Evolutionary conservation across 495 filamentous ascomycete genomes (phyloP), one percentile per base, ranked within the genome.

Genomic region (Aspergillus campestris): DNA sequence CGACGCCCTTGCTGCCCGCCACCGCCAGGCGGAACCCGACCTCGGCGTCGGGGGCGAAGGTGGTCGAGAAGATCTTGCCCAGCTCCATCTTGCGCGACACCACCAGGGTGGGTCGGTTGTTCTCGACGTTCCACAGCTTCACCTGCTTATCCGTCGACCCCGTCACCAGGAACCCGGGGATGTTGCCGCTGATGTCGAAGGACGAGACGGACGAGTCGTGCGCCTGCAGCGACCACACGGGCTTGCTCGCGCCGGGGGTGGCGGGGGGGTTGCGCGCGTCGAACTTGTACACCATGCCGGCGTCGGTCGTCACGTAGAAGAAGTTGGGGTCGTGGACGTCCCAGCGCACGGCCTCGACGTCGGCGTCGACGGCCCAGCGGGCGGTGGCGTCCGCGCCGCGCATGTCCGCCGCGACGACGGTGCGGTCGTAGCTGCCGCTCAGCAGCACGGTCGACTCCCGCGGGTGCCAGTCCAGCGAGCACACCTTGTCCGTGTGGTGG

Each of bases 261-360:
- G 81, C 60, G 31, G 87, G 82, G n/a, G 73, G 59, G 13, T 78
- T 79, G 7, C 92, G 81, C 14, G 78, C 72, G 57, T 99, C 92
- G 60, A 87, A 86, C 58, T 84, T 84, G 67, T 96, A 89, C 34
- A 99, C 75, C 40, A 89, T 75, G 8, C 92, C 92, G 47, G 77
- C 85, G 55, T 99, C 92, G 0, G 94, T 99, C 10, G 89, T 86
- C 38, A 92, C 86, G 69, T 86, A 97, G 76, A 99, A 99, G 70
- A 72, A 88, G 68, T 94, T 89, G 5, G 80, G 67, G 57, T 96
- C 82, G 62, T 99, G 92, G 12, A 86, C 82, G 67, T 99, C 84
- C 89, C 94, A 99, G 52, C 78, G 75, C 5, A 97, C 81, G 31
- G 74, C 83, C 71, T 99, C 92, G 11, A 99, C 88, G 59, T 99